These are phyloP conservation scores for Coemansia sp. DNA, from an alignment of 192 early-diverging fungal genomes.

Conservation along the genomic window DNA sequence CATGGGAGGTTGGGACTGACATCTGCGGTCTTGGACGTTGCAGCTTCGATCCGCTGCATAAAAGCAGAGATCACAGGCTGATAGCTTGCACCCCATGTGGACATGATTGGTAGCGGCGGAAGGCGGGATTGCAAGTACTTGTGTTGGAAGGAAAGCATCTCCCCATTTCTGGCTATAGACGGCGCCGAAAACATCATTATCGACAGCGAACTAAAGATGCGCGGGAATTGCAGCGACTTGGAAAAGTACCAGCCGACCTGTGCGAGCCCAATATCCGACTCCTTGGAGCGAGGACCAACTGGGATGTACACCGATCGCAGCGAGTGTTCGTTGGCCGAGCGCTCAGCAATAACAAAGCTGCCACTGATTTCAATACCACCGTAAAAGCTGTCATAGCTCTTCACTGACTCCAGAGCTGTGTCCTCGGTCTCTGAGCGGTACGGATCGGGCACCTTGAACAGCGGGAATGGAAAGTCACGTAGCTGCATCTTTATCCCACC, in stretches of 20 bases:
- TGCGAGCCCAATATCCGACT: slow-evolving; percentile 24
- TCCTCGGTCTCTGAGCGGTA: slow-evolving; percentile 25
- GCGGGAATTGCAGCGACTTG: slow-evolving; percentile 54
- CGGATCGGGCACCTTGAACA: slow-evolving; percentile 54
- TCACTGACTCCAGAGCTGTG: neutral
- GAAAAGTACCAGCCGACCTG: slow-evolving; percentile 47
- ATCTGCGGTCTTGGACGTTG: slow-evolving; percentile 51
- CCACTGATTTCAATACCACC: slow-evolving; percentile 49
- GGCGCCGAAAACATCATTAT: slow-evolving; percentile 47
- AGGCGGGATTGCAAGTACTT: slow-evolving; percentile 17
- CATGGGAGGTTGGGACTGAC: slow-evolving; percentile 52
- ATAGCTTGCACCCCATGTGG: slow-evolving; percentile 53
- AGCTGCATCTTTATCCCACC: slow-evolving; percentile 51
- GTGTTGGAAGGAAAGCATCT: slow-evolving; percentile 14
- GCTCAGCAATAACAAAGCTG: slow-evolving; percentile 48
- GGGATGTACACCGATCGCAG: slow-evolving; percentile 47
- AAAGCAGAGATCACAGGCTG: slow-evolving; percentile 56
- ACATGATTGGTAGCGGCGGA: slow-evolving; percentile 49
- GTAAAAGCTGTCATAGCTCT: slow-evolving; percentile 42
- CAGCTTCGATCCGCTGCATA: slow-evolving; percentile 54
- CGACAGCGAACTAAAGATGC: slow-evolving; percentile 43
- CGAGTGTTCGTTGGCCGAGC: slow-evolving; percentile 37
- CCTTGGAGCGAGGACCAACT: slow-evolving; percentile 34
- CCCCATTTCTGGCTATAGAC: neutral
- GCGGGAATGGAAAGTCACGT: slow-evolving; percentile 56